phyloP scores from a whole-genome alignment of 192 early-diverging fungal genomes.

The Backusella circina region DNA sequence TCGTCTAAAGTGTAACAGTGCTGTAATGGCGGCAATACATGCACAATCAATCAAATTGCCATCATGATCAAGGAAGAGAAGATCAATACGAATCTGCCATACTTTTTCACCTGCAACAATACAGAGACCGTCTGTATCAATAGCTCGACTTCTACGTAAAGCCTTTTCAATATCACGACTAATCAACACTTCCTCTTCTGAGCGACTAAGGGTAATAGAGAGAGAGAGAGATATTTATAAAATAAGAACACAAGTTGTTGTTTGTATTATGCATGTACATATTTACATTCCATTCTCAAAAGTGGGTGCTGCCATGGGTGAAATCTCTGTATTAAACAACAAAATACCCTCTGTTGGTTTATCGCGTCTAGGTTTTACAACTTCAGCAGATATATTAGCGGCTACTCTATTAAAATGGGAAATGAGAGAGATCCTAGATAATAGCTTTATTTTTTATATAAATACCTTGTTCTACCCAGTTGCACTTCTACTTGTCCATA shows the following conservation, averaged over 20 bases:
- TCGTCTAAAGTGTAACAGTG: slow-evolving; percentile 84
- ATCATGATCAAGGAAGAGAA: slow-evolving; percentile 91
- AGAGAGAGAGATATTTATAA: not conserved
- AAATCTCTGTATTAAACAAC: slow-evolving; percentile 83
- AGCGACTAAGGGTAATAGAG: slow-evolving; percentile 47
- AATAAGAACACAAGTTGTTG: not conserved
- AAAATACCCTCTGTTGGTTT: slow-evolving; percentile 87
- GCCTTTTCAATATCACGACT: slow-evolving; percentile 87
- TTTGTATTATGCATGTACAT: slow-evolving; percentile 38
- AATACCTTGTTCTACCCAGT: slow-evolving; percentile 76
- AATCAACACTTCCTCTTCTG: slow-evolving; percentile 83
- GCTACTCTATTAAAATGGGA: slow-evolving; percentile 43
- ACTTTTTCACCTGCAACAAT: slow-evolving; percentile 95
- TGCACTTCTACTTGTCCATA: slow-evolving; percentile 74
- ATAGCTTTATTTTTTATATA: too few relatives aligned
- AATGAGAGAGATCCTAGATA: not conserved
- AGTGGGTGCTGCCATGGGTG: slow-evolving; percentile 77
- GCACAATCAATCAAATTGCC: slow-evolving; percentile 94
- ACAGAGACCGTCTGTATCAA: slow-evolving; percentile 97
- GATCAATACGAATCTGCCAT: slow-evolving; percentile 88
- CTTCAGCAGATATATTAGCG: slow-evolving; percentile 67
- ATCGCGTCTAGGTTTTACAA: slow-evolving; percentile 64
- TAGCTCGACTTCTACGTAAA: slow-evolving; percentile 74
- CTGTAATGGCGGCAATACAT: slow-evolving; percentile 85
- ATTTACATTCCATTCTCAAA: slow-evolving; percentile 66